Evolutionary conservation across 75 land plant genomes (phyloP).

Genomic region (Selaginella tamariscina): DNA sequence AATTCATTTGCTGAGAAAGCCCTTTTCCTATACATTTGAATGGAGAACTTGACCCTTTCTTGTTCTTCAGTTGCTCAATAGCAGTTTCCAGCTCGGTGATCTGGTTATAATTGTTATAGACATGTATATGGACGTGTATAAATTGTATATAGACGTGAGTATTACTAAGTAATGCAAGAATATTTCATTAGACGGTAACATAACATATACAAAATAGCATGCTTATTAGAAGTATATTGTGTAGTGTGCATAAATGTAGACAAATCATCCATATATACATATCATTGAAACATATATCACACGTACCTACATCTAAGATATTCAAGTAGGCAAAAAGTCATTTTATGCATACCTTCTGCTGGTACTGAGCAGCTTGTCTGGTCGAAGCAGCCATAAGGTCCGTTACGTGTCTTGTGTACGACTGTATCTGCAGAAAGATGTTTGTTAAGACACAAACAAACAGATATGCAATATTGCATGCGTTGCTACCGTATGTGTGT

Average conservation of each 20-base stretch:
- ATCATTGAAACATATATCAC: too few relatives aligned
- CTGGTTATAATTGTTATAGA: too few relatives aligned
- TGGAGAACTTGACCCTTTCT: slow-evolving; percentile 88
- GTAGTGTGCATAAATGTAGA: too few relatives aligned
- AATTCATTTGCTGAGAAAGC: slow-evolving; percentile 58
- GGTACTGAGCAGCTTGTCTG: slow-evolving; percentile 70
- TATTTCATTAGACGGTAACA: too few relatives aligned
- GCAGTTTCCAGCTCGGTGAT: slow-evolving; percentile 63
- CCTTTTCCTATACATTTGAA: slow-evolving; percentile 85
- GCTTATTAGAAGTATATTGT: too few relatives aligned
- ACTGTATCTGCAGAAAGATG: slow-evolving; percentile 39
- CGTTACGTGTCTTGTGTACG: slow-evolving; percentile 51
- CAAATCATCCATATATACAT: too few relatives aligned
- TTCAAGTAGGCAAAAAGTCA: neutral
- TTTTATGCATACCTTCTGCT: slow-evolving; percentile 51
- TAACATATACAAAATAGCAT: too few relatives aligned
- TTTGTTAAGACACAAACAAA: neutral
- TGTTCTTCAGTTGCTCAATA: slow-evolving; percentile 49
- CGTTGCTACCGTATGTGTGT: too few relatives aligned
- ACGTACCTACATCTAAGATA: neutral
- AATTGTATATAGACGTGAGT: too few relatives aligned
- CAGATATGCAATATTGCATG: too few relatives aligned
- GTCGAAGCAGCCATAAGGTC: slow-evolving; percentile 76
- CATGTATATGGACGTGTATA: too few relatives aligned
- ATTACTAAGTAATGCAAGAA: too few relatives aligned